Evolutionary conservation across 768 basidiomycete species (phyloP).

Genomic region (Psilocybe cyanescens): DNA sequence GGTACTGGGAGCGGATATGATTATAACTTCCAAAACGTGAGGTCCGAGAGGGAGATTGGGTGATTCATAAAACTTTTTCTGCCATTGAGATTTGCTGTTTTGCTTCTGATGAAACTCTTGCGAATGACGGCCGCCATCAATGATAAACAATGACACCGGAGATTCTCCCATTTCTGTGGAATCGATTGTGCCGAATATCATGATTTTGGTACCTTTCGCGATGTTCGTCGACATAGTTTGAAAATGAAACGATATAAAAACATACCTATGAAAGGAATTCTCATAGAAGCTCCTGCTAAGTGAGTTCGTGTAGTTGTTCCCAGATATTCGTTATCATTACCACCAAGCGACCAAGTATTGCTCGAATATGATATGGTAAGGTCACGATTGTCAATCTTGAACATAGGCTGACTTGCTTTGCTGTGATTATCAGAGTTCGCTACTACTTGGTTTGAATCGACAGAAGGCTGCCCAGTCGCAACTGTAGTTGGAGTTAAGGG

Average conservation of each 20-base stretch:
- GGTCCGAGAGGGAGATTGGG: neutral
- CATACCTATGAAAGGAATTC: neutral
- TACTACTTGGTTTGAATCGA: too few relatives aligned
- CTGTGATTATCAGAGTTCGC: too few relatives aligned
- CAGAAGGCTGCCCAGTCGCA: too few relatives aligned
- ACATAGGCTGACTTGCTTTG: too few relatives aligned
- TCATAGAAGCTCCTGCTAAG: neutral
- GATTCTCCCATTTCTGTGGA: neutral
- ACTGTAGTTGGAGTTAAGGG: too few relatives aligned
- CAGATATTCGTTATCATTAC: neutral
- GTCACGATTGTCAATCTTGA: neutral
- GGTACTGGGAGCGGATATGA: neutral
- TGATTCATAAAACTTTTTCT: constrained; percentile 1
- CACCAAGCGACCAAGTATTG: neutral
- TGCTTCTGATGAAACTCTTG: neutral
- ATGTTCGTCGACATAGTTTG: neutral
- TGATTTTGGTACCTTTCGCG: neutral
- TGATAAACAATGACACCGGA: neutral
- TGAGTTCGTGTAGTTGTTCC: neutral
- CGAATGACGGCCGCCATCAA: neutral
- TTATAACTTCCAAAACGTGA: neutral
- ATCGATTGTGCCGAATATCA: constrained; percentile 1
- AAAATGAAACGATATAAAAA: too few relatives aligned
- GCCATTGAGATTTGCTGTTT: neutral
- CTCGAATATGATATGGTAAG: neutral